These are phyloP conservation scores for Clitoria ternatea DNA, from an alignment of 306 rosid species.

Conservation along the genomic window DNA sequence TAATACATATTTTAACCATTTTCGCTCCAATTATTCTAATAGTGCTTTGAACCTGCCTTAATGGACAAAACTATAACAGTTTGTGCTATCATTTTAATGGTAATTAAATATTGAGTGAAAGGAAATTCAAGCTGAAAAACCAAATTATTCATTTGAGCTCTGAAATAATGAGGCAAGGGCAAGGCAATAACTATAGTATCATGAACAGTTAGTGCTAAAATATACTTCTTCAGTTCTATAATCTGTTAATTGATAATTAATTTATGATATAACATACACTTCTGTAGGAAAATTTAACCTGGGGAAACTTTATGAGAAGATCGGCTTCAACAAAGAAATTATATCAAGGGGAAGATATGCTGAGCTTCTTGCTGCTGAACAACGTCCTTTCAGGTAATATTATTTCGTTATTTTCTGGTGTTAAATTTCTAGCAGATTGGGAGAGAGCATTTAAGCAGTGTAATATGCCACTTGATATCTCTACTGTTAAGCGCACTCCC, in stretches of 20 bases:
- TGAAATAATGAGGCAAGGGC: not conserved
- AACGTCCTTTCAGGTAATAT: conserved; percentile 79
- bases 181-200: not conserved
- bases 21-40: not conserved
- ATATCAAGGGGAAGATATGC: conserved; percentile 92
- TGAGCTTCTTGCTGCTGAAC: conserved; percentile 78
- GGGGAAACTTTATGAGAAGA: conserved; percentile 86
- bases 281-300: conserved; percentile 74
- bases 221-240: not conserved
- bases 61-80: not conserved
- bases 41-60: not conserved
- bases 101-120: not conserved
- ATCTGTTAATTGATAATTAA: conserved; percentile 7
- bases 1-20: not conserved
- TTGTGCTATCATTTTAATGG: not conserved
- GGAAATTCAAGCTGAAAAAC: conserved; percentile 2
- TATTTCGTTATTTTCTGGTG: not conserved
- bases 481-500: not conserved
- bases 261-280: not conserved
- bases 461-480: conserved; percentile 21
- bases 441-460: not conserved
- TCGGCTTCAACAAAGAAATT: conserved; percentile 87
- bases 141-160: conserved; percentile 10
- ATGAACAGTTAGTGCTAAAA: not conserved
- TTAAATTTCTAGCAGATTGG: conserved; percentile 5